Conservation (phyloP, 257 asterid genomes). For the Solanum peruvianum region DNA sequence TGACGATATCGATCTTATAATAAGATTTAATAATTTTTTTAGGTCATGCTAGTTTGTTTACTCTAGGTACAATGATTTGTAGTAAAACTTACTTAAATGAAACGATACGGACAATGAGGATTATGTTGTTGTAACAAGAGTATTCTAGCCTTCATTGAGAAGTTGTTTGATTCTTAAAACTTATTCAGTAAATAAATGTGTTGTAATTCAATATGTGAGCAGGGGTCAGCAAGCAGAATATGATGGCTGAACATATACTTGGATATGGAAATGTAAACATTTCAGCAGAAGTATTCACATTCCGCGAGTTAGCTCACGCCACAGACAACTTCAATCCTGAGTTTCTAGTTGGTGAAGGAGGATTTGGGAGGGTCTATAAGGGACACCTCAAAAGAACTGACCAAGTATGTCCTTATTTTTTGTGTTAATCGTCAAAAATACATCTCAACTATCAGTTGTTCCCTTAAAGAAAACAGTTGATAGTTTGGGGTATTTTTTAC, state of each 20-base stretch:
- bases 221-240: slow-evolving; percentile 45
- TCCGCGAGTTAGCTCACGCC: slow-evolving; percentile 66
- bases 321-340: slow-evolving; percentile 82
- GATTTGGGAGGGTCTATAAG: slow-evolving; percentile 78
- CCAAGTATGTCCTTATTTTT: slow-evolving; percentile 24
- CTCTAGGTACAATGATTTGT: not conserved
- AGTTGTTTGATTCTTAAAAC: not conserved
- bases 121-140: not conserved
- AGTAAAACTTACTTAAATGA: not conserved
- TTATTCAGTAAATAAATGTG: not conserved
- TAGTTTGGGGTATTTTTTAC: not conserved
- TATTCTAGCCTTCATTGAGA: not conserved
- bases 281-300: slow-evolving; percentile 67
- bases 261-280: slow-evolving; percentile 28
- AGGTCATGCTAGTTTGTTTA: not conserved
- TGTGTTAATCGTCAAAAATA: not conserved
- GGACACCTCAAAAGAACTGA: slow-evolving; percentile 64
- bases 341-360: slow-evolving; percentile 70
- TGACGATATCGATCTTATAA: not conserved
- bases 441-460: not conserved
- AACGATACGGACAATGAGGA: not conserved
- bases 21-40: not conserved
- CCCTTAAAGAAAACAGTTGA: not conserved
- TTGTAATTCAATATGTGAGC: not conserved
- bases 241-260: slow-evolving; percentile 33